Evolutionary conservation across 2,329 filamentous ascomycete species (phyloP).

Genomic region (Alternaria rosae): DNA sequence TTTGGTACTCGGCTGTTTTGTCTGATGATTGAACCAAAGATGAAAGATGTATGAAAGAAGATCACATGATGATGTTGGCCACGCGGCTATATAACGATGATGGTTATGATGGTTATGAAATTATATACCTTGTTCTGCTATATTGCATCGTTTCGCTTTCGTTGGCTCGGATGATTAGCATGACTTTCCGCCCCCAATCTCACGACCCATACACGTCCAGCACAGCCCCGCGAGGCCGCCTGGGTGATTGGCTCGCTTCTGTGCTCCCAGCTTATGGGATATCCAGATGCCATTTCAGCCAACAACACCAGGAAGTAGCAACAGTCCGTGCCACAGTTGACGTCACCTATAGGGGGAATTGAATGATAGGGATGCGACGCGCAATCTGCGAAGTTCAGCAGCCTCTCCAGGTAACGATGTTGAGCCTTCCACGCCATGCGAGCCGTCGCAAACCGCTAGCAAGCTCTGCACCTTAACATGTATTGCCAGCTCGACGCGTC

Average conservation of each 20-base stretch:
- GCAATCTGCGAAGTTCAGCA: not conserved
- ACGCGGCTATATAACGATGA: slow-evolving; percentile 19
- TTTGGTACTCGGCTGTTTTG: not conserved
- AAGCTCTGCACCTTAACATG: not conserved
- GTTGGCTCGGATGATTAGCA: not conserved
- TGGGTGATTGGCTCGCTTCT: not conserved
- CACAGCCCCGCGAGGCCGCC: not conserved
- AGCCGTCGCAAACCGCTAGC: not conserved
- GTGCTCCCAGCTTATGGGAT: not conserved
- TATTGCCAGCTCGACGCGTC: not conserved
- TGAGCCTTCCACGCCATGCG: not conserved
- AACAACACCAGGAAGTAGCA: not conserved
- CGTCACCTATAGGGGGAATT: not conserved
- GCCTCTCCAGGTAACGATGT: not conserved
- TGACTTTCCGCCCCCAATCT: not conserved
- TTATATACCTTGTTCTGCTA: not conserved
- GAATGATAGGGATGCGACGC: not conserved
- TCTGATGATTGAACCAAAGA: slow-evolving; percentile 16
- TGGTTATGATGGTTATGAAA: slow-evolving; percentile 22
- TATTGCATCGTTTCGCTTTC: too few species aligned
- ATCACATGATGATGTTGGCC: slow-evolving; percentile 9
- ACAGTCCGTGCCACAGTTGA: not conserved
- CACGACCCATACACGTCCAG: not conserved
- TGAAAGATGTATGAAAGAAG: slow-evolving; percentile 22
- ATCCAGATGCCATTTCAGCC: not conserved